Percentiles rank a stretch among this genome's conserved stretches.
phyloP scores from a whole-genome alignment of 106 monocot species.

The Phalaenopsis equestris region DNA sequence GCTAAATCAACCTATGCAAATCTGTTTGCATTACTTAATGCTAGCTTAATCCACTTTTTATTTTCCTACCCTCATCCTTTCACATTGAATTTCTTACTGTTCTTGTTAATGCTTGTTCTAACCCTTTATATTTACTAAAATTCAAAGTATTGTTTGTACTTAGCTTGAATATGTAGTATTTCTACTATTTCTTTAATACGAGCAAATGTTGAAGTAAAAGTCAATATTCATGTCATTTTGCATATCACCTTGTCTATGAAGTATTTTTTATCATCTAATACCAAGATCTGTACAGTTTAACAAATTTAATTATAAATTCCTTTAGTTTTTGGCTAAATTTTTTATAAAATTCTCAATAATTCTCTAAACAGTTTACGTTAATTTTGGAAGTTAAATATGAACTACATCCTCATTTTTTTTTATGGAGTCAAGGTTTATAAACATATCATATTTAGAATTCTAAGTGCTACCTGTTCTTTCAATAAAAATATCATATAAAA shows the following conservation, averaged over 20 bases:
- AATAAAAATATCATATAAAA: not conserved
- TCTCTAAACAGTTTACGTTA: not conserved
- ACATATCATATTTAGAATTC: not conserved
- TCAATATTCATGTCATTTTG: not conserved
- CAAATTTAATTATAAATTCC: too few species aligned
- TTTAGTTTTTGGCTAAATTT: not conserved
- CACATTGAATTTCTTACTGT: not conserved
- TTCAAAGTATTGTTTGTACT: not conserved
- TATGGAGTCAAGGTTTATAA: not conserved
- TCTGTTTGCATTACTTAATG: not conserved
- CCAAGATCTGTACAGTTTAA: not conserved
- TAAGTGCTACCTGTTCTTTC: not conserved
- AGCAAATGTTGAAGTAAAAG: not conserved
- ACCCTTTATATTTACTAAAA: not conserved
- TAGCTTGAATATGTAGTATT: not conserved
- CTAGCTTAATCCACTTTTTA: not conserved
- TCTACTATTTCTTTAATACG: not conserved
- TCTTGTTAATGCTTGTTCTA: not conserved
- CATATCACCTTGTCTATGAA: not conserved
- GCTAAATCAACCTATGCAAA: not conserved
- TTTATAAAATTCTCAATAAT: not conserved
- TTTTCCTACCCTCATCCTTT: not conserved
- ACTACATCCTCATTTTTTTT: too few species aligned
- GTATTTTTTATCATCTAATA: not conserved
- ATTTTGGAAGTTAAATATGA: not conserved